A percentile compares a stretch with the other conserved stretches of the same genome.
These are phyloP conservation scores for Protomyces macrosporus DNA, from an alignment of 1,139 yeast species.

Conservation along the genomic window DNA sequence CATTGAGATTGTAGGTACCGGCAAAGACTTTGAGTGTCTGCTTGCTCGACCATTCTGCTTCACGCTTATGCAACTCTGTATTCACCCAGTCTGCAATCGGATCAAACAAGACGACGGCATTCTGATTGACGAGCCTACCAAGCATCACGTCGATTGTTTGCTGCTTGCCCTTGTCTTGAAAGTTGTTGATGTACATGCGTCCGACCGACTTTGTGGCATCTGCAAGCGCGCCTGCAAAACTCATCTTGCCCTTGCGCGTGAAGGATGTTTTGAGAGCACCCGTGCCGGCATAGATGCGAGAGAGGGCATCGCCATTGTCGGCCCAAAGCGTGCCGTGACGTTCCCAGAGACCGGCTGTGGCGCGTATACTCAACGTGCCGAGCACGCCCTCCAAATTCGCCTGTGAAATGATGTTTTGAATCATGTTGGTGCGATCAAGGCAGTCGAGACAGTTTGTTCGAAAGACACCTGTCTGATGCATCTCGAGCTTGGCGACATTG, in stretches of 20 bases:
- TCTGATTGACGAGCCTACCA: conserved; percentile 71
- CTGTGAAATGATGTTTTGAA: conserved; percentile 77
- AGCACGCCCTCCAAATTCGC: conserved; percentile 52
- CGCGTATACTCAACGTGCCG: conserved; percentile 16
- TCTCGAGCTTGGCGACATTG: conserved; percentile 47
- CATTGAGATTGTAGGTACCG: conserved; percentile 88
- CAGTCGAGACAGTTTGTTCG: conserved; percentile 93
- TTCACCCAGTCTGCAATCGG: conserved; percentile 81
- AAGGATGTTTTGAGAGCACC: conserved; percentile 92
- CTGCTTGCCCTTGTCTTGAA: conserved; percentile 87
- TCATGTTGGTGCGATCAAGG: conserved; percentile 84
- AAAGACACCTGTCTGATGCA: conserved; percentile 83
- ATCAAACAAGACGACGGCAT: conserved; percentile 72
- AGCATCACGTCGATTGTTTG: conserved; percentile 75
- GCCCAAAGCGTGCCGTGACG: conserved; percentile 91
- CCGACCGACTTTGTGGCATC: conserved; percentile 96
- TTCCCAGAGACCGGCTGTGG: conserved; percentile 47
- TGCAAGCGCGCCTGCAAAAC: conserved; percentile 88
- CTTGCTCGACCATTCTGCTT: conserved; percentile 56
- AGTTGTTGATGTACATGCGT: conserved; percentile 90
- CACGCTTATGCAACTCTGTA: conserved; percentile 51
- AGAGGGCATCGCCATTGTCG: conserved; percentile 93
- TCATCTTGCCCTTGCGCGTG: conserved; percentile 92
- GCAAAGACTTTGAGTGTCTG: conserved; percentile 61
- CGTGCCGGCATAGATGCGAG: conserved; percentile 95